Evolutionary conservation across 306 rosid species (phyloP).

Genomic region (Inga leiocalycina): DNA sequence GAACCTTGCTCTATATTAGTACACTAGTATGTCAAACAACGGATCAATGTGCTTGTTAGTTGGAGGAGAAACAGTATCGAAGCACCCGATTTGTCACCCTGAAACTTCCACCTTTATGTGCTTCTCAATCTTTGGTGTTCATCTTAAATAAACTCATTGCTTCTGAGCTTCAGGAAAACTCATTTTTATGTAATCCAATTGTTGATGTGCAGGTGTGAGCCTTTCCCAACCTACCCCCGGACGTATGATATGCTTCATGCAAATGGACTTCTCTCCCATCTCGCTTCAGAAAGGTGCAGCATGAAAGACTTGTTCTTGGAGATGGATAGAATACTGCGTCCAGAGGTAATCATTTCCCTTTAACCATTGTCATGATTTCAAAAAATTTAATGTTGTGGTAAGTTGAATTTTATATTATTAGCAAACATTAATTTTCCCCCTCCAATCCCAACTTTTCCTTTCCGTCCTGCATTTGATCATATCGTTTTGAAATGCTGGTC

Average conservation of each 20-base stretch:
- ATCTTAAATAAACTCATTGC: conserved; percentile 25
- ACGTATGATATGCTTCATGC: conserved; percentile 95
- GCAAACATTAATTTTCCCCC: conserved; percentile 7
- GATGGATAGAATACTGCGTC: conserved; percentile 97
- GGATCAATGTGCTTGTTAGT: neutral
- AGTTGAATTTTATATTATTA: neutral
- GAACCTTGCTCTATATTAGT: neutral
- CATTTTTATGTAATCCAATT: conserved; percentile 25
- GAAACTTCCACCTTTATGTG: neutral
- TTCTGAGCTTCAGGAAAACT: conserved; percentile 3
- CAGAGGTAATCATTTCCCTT: conserved; percentile 59
- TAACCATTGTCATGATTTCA: conserved; percentile 12
- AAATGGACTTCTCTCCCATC: conserved; percentile 77
- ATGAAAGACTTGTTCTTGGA: conserved; percentile 79
- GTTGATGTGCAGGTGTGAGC: conserved; percentile 76
- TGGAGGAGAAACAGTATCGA: neutral
- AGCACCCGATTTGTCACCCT: conserved; percentile 8
- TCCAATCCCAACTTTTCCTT: neutral
- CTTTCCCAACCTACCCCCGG: conserved; percentile 96
- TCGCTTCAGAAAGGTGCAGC: conserved; percentile 73
- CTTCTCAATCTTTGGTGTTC: neutral
- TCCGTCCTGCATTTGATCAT: neutral
- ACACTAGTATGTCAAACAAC: neutral
- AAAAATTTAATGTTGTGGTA: neutral
- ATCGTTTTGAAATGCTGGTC: neutral